These are phyloP conservation scores for Papiliotrema nemorosa DNA, from an alignment of 1,284 basidiomycete species.

Conservation along the genomic window DNA sequence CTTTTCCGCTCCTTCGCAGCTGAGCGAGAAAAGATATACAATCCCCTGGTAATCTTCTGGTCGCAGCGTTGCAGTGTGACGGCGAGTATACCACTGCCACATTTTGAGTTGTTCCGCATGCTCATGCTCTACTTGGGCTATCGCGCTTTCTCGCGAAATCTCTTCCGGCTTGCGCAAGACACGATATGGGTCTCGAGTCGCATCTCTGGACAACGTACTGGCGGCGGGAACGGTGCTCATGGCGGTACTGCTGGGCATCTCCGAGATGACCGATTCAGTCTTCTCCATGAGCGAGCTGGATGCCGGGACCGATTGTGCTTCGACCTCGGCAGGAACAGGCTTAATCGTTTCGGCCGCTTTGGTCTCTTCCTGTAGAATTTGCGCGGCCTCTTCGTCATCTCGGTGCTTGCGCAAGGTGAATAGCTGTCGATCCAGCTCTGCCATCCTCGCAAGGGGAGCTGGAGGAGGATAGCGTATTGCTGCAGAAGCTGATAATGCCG, in stretches of 20 bases:
- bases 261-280: constrained; percentile 8
- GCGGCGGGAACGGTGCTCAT: constrained; percentile 17
- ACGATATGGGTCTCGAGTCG: constrained; percentile 34
- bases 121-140: constrained; percentile 67
- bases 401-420: constrained; percentile 64
- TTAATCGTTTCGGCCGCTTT: constrained; percentile 23
- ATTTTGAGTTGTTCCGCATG: constrained; percentile 79
- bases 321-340: constrained; percentile 8
- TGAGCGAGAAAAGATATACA: constrained; percentile 45
- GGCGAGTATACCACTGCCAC: constrained; percentile 87
- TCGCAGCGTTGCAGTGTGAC: constrained; percentile 75
- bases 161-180: constrained; percentile 47
- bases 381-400: constrained; percentile 67
- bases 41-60: constrained; percentile 93
- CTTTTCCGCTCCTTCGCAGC: constrained; percentile 48
- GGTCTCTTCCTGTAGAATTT: constrained; percentile 71
- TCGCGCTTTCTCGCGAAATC: constrained; percentile 67
- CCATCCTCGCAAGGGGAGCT: constrained; percentile 78
- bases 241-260: constrained; percentile 15
- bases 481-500: constrained; percentile 85
- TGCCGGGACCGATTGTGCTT: constrained; percentile 3
- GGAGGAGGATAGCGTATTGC: constrained; percentile 86
- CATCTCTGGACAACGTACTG: constrained; percentile 11
- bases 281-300: constrained; percentile 11
- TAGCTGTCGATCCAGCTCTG: constrained; percentile 73